Conservation (phyloP, 129 eudicot genomes). For the Scalesia atractyloides region DNA sequence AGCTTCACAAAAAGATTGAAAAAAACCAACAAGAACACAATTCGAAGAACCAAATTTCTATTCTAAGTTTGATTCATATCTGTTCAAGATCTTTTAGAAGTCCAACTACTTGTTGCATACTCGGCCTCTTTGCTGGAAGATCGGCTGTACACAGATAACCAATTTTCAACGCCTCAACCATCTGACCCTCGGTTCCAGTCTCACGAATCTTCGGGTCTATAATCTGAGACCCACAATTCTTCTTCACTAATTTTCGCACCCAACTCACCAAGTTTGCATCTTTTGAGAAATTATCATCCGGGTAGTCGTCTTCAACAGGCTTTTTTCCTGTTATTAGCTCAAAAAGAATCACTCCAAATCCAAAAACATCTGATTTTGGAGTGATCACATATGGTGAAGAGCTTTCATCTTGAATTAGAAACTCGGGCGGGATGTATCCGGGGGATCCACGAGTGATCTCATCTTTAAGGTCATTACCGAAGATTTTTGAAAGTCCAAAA, state of each 20-base stretch:
- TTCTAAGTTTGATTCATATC: conserved; percentile 17
- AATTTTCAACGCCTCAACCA: conserved; percentile 77
- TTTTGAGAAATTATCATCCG: conserved; percentile 44
- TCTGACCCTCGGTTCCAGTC: conserved; percentile 54
- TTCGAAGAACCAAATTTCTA: conserved; percentile 16
- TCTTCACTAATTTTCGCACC: conserved; percentile 67
- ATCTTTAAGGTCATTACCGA: conserved; percentile 63
- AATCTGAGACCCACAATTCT: conserved; percentile 44
- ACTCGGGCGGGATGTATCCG: conserved; percentile 87
- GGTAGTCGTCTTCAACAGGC: conserved; percentile 60
- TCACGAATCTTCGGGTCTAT: conserved; percentile 72
- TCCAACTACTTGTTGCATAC: conserved; percentile 92
- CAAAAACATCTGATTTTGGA: conserved; percentile 77
- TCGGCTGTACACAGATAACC: conserved; percentile 93
- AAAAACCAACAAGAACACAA: conserved; percentile 17
- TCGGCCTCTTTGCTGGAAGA: conserved; percentile 69
- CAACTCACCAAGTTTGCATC: conserved; percentile 59
- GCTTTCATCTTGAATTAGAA: conserved; percentile 45
- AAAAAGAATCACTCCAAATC: conserved; percentile 77
- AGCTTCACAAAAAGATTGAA: conserved; percentile 17
- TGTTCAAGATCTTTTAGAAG: conserved; percentile 79
- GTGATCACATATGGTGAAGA: conserved; percentile 55
- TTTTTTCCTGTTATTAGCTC: conserved; percentile 80
- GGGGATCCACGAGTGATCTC: conserved; percentile 69
- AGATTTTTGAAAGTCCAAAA: conserved; percentile 77